A percentile compares a stretch with the other conserved stretches of the same genome.
Conservation (phyloP, 83 land plant species). For the Thuja plicata region DNA sequence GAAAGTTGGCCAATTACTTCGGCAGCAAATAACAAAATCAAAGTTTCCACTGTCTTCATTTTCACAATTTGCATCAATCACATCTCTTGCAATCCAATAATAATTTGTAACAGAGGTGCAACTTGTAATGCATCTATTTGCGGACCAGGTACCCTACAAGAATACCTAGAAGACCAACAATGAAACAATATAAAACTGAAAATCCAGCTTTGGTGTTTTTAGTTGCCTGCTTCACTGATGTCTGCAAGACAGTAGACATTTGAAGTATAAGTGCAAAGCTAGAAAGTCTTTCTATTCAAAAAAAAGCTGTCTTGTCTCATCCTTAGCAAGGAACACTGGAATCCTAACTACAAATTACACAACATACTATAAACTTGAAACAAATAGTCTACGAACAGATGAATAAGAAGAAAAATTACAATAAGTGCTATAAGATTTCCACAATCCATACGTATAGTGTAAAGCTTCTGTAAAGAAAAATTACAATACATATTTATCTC, state of each 20-base stretch:
- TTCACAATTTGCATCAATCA: background rate
- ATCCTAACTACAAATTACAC: background rate
- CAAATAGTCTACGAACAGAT: background rate
- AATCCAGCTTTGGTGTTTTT: background rate
- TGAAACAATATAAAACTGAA: constrained; percentile 4
- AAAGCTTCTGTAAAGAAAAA: too few species aligned
- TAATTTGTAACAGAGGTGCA: background rate
- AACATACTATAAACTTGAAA: background rate
- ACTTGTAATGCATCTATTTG: background rate
- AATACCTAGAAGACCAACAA: constrained; percentile 16
- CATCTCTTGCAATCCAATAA: background rate
- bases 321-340: background rate
- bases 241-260: background rate
- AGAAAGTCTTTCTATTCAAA: background rate
- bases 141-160: constrained; percentile 11
- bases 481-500: background rate
- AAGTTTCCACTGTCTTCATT: background rate
- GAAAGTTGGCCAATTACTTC: background rate
- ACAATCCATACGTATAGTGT: too few species aligned
- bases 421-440: too few species aligned
- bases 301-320: background rate
- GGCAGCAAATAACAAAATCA: background rate
- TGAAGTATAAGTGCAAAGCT: constrained; percentile 4
- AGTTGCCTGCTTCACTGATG: background rate
- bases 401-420: background rate